Conservation (phyloP, 345 rosid genomes). For the Murraya koenigii region DNA sequence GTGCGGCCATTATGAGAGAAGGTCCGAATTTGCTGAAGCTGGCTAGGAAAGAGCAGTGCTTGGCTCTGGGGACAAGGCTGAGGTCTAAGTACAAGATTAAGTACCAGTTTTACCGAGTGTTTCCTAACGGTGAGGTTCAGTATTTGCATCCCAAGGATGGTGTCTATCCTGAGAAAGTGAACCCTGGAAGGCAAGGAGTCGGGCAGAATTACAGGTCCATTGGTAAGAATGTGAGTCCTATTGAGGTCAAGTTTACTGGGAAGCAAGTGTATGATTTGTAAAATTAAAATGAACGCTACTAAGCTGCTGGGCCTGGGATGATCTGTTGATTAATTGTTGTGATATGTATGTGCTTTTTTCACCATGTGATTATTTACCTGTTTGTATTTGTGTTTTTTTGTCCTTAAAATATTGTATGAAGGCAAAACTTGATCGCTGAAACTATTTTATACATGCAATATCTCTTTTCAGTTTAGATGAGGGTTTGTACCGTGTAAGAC, state of each 20-base stretch:
- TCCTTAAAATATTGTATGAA: not conserved
- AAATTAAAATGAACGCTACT: not conserved
- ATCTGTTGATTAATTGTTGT: not conserved
- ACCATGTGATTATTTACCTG: not conserved
- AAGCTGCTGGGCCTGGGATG: not conserved
- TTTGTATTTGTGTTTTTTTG: not conserved
- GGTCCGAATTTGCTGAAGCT: conserved; percentile 87
- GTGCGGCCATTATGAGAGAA: conserved; percentile 92
- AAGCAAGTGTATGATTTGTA: conserved; percentile 80
- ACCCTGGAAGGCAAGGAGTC: conserved; percentile 77
- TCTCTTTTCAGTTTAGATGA: not conserved
- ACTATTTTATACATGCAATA: not conserved
- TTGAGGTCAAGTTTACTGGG: conserved; percentile 95
- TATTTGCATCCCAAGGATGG: conserved; percentile 94
- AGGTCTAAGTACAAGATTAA: conserved; percentile 94
- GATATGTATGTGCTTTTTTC: not conserved
- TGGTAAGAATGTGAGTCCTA: conserved; percentile 83
- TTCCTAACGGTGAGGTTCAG: conserved; percentile 89
- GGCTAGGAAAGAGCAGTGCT: conserved; percentile 93
- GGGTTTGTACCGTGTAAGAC: too few relatives aligned
- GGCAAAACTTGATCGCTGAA: not conserved
- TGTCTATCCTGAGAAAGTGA: conserved; percentile 91
- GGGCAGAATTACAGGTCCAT: conserved; percentile 80
- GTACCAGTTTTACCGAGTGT: conserved; percentile 89
- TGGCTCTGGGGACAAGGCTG: conserved; percentile 82